Evolutionary conservation across 495 filamentous ascomycete species (phyloP).

Genomic region (Tuber indicum): DNA sequence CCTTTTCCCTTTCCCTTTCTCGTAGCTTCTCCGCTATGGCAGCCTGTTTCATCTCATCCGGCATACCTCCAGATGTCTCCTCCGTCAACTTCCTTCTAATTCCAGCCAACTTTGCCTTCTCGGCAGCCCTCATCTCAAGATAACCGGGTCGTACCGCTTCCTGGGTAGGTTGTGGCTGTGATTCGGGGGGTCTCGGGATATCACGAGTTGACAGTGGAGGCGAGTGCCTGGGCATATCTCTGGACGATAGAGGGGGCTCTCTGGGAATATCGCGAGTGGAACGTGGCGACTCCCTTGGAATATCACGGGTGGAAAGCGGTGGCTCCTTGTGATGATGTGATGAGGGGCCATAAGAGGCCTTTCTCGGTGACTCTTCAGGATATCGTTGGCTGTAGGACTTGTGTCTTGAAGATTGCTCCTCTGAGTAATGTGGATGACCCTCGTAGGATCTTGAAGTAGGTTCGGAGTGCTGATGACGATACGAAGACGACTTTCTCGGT

Average conservation of each 20-base stretch:
- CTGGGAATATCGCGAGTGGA: neutral
- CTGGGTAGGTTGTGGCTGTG: slow-evolving; percentile 5
- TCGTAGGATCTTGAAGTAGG: slow-evolving; percentile 2
- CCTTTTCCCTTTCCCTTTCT: slow-evolving; percentile 19
- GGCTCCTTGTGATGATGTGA: neutral
- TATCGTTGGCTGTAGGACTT: slow-evolving; percentile 27
- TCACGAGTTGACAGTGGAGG: slow-evolving; percentile 13
- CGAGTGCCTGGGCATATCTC: slow-evolving; percentile 8
- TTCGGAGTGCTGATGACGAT: neutral
- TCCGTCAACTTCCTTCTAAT: slow-evolving; percentile 27
- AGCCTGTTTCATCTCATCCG: slow-evolving; percentile 9
- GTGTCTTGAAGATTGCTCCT: slow-evolving; percentile 28
- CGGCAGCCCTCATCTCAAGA: slow-evolving; percentile 29
- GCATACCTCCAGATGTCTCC: slow-evolving; percentile 16
- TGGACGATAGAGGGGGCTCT: neutral
- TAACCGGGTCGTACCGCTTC: slow-evolving; percentile 34
- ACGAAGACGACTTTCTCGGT: neutral
- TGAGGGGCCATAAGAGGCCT: slow-evolving; percentile 21
- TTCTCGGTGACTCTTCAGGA: slow-evolving; percentile 26
- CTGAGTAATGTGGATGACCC: slow-evolving; percentile 21
- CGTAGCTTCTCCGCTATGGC: slow-evolving; percentile 13
- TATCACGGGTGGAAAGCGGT: neutral
- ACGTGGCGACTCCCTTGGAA: neutral
- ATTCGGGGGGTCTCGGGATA: slow-evolving; percentile 20
- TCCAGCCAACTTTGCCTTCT: slow-evolving; percentile 31